These are phyloP conservation scores for Alternaria rosae DNA, from an alignment of 2,329 filamentous ascomycete genomes.

Conservation along the genomic window DNA sequence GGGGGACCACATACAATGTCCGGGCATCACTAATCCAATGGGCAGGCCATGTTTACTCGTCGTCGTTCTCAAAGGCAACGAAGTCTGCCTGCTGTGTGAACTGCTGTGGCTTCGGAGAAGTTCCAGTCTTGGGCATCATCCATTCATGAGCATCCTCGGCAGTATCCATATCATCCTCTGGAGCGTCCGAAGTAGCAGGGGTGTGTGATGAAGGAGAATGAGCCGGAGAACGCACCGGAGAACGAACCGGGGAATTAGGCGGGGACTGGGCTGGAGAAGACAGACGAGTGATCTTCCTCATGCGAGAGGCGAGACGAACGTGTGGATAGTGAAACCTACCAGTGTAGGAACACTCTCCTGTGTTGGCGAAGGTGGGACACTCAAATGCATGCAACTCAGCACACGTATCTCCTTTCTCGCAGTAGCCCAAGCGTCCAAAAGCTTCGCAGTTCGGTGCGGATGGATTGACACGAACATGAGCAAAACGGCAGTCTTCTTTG, in stretches of 20 bases:
- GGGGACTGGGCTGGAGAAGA: slow-evolving; percentile 20
- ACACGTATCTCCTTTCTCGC: slow-evolving; percentile 80
- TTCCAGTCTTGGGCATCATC: not conserved
- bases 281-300: slow-evolving; percentile 28
- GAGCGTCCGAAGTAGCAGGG: slow-evolving; percentile 5
- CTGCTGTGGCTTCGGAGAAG: slow-evolving; percentile 20
- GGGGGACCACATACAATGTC: slow-evolving; percentile 24
- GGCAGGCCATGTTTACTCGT: slow-evolving; percentile 17
- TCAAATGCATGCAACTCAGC: slow-evolving; percentile 86
- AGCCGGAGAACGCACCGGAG: slow-evolving; percentile 7
- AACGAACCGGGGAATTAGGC: not conserved
- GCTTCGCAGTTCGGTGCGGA: slow-evolving; percentile 80
- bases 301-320: slow-evolving; percentile 63
- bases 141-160: slow-evolving; percentile 5
- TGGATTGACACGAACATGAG: slow-evolving; percentile 80
- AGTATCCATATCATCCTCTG: slow-evolving; percentile 18
- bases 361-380: slow-evolving; percentile 95
- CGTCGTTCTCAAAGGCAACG: slow-evolving; percentile 33
- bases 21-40: slow-evolving; percentile 2
- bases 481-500: slow-evolving; percentile 84
- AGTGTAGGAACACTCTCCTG: slow-evolving; percentile 77
- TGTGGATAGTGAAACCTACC: slow-evolving; percentile 84
- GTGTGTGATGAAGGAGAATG: slow-evolving; percentile 7
- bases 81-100: slow-evolving; percentile 44
- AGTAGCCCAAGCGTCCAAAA: slow-evolving; percentile 89